Conservation (phyloP, 139 green algal genomes). For the Desmodesmus armatus region DNA sequence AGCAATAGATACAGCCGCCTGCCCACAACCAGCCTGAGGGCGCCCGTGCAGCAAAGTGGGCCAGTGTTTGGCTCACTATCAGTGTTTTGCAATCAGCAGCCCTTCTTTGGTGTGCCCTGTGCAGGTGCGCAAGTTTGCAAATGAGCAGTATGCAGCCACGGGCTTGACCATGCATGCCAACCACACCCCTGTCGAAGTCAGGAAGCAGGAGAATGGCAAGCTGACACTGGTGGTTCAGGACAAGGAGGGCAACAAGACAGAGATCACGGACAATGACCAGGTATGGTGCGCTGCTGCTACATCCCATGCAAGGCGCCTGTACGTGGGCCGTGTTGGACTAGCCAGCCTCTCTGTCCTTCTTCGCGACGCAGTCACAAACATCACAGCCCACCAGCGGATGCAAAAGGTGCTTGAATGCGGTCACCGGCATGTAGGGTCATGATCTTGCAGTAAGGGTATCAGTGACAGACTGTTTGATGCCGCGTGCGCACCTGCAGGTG, state of each 20-base stretch:
- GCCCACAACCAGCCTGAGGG: too few relatives aligned
- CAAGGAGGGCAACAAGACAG: conserved; percentile 52
- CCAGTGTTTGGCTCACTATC: too few relatives aligned
- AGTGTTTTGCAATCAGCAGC: not conserved
- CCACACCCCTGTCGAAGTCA: conserved; percentile 59
- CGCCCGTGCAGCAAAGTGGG: too few relatives aligned
- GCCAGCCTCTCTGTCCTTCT: too few relatives aligned
- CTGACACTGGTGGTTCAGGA: conserved; percentile 57
- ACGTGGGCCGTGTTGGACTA: too few relatives aligned
- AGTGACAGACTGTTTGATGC: too few relatives aligned
- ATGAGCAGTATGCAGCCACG: conserved; percentile 66
- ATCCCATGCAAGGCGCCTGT: not conserved
- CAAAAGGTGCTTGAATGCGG: too few relatives aligned
- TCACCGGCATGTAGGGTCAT: too few relatives aligned
- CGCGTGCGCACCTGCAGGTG: conserved; percentile 56
- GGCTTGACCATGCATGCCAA: conserved; percentile 75
- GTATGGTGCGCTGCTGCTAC: conserved; percentile 57
- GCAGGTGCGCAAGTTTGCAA: conserved; percentile 71
- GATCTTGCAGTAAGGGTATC: too few relatives aligned
- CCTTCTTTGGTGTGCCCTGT: conserved; percentile 5
- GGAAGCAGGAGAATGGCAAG: conserved; percentile 52
- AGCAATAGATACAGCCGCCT: too few relatives aligned
- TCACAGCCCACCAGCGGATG: too few relatives aligned
- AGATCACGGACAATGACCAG: conserved; percentile 66
- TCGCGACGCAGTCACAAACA: too few relatives aligned